Evolutionary conservation across 768 basidiomycete genomes (phyloP), one percentile per base, ranked within the genome.

Genomic region (Phlebiopsis gigantea): DNA sequence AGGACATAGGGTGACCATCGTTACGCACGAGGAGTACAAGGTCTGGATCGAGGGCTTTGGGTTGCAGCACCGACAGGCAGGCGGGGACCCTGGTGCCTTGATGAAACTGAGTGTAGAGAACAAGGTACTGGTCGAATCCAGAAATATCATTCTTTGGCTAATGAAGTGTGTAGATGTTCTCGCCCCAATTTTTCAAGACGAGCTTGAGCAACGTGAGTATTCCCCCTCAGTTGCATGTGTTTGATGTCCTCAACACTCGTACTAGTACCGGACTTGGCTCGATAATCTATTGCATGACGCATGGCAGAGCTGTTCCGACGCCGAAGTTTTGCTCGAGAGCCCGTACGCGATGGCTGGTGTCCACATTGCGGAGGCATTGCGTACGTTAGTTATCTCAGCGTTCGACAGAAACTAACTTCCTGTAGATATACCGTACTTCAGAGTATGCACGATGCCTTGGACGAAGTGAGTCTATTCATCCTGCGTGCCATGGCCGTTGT

Each of bases 291-390:
- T 47, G 43, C 60, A 75, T 26, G 84, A 87, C 61, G 71, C 84
- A 9, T 88, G 83, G 84, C 71, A 75, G 28, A 80, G 79, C 9
- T 87, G 85, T 59, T 71, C 78, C 57, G 85, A 81, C 56, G 84
- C 85, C 9, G 84, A 87, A 60, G 79, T 87, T 1, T 68, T 88
- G 9, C 73, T 87, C 45, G 85, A 88, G 65, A 80, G 79, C 44
- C 84, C 85, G 0, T 84, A 82, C 2, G 81, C 84, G 1, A 84
- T 87, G 82, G 80, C 83, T 4, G 85, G 86, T 42, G 79, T 87
- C 2, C 86, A 88, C 65, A 85, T 88, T 57, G 83, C 86, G 9
- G 86, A 88, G 68, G 83, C 81, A 3, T 70, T 86, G 15, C 72
- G 81, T 80, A 55, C 53, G 75, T 74, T 12, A 28, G 9, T 41